These are phyloP conservation scores for Syzygium syzygioides DNA, from an alignment of 441 rosid genomes.

Conservation along the genomic window DNA sequence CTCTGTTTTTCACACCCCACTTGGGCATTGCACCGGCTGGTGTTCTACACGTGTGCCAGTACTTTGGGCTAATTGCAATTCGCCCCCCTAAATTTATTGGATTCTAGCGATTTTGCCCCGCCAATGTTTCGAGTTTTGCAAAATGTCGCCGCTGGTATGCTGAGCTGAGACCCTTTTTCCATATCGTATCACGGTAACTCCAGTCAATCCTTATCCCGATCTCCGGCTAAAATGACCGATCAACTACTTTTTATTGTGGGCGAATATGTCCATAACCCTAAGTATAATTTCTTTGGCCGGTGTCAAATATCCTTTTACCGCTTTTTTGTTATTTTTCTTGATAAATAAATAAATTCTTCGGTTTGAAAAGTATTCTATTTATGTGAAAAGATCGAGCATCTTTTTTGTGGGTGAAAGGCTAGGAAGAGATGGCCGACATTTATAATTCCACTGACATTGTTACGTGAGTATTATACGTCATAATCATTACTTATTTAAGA, in stretches of 20 bases:
- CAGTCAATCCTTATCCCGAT: not conserved
- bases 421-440: fast-evolving
- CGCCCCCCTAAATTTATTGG: not conserved
- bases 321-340: not conserved
- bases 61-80: not conserved
- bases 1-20: too few species aligned
- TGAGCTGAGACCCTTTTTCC: not conserved
- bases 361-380: not conserved
- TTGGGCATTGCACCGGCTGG: too few species aligned
- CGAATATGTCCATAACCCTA: not conserved
- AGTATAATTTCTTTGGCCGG: not conserved
- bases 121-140: not conserved
- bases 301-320: not conserved
- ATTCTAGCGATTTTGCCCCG: not conserved
- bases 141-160: not conserved
- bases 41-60: not conserved
- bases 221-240: not conserved
- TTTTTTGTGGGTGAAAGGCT: not conserved
- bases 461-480: not conserved
- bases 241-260: not conserved
- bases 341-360: not conserved
- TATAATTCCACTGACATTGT: not conserved
- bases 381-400: not conserved
- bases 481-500: not conserved
- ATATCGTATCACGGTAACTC: not conserved